Evolutionary conservation across 441 rosid genomes (phyloP).

Genomic region (Euphorbia celastroides): DNA sequence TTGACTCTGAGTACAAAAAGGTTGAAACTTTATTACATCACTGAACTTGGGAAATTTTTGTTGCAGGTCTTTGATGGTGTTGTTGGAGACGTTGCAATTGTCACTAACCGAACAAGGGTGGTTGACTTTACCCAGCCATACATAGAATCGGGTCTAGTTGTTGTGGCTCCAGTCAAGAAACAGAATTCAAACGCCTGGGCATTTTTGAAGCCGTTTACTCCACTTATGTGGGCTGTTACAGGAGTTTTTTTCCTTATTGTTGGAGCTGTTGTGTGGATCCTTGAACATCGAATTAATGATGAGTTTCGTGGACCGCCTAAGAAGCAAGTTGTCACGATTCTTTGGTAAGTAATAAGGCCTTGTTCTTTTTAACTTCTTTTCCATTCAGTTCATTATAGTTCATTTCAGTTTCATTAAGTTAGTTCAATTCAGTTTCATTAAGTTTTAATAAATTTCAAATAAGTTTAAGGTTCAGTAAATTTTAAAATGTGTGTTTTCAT

Average conservation of each 20-base stretch:
- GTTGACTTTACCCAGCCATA: slow-evolving; percentile 93
- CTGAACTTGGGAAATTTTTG: background rate
- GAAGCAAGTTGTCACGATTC: slow-evolving; percentile 66
- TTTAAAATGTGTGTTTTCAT: no score
- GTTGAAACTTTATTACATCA: background rate
- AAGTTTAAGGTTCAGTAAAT: no score
- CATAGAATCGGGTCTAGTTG: slow-evolving; percentile 90
- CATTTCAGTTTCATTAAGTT: no score
- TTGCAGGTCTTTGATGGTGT: slow-evolving; percentile 78
- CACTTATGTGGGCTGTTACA: slow-evolving; percentile 75
- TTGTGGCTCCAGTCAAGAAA: slow-evolving; percentile 76
- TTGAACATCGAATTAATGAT: slow-evolving; percentile 85
- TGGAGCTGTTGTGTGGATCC: slow-evolving; percentile 86
- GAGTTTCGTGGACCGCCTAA: slow-evolving; percentile 86
- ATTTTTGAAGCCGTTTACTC: slow-evolving; percentile 76
- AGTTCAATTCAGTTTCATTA: no score
- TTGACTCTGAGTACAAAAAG: background rate
- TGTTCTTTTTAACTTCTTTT: no score
- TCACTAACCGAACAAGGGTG: slow-evolving; percentile 59
- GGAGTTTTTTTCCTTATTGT: slow-evolving; percentile 62
- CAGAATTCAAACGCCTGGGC: slow-evolving; percentile 62
- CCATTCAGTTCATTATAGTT: no score
- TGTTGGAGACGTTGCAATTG: slow-evolving; percentile 80
- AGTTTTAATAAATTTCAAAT: no score
- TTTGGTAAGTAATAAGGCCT: slow-evolving; percentile 90